A percentile compares a stretch with the other conserved stretches of the same genome.
These are phyloP conservation scores for Quercus lobata DNA, from an alignment of 331 rosid genomes.

Conservation along the genomic window DNA sequence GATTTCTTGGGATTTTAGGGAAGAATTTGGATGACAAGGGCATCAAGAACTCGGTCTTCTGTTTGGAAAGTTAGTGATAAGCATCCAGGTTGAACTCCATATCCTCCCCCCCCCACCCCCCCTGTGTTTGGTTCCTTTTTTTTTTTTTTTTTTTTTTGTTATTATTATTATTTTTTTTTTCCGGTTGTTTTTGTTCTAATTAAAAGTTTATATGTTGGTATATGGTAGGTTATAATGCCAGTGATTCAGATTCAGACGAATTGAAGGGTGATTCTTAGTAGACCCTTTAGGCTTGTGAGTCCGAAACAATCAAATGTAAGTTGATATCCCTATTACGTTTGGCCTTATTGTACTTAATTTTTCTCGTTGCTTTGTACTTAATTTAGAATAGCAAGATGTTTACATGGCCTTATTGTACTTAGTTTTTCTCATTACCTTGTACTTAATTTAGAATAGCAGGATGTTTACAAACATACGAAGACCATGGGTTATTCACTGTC, in stretches of 20 bases:
- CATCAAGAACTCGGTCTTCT: conserved; percentile 76
- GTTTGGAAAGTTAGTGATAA: conserved; percentile 91
- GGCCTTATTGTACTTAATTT: conserved; percentile 7
- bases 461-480: no score
- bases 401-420: conserved; percentile 10
- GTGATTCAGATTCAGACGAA: conserved; percentile 97
- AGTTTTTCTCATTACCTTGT: background rate
- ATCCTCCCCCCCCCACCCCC: background rate
- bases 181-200: background rate
- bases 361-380: background rate
- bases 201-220: conserved; percentile 8
- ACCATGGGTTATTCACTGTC: background rate
- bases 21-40: conserved; percentile 80
- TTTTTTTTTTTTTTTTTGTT: background rate
- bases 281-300: conserved; percentile 1
- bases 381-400: background rate
- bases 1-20: conserved; percentile 51
- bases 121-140: no score
- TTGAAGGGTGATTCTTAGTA: conserved; percentile 53
- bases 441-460: background rate
- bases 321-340: conserved; percentile 16
- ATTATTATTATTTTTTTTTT: background rate
- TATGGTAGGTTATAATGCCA: conserved; percentile 85
- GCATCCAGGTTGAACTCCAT: conserved; percentile 64
- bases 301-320: conserved; percentile 37